A percentile compares a stretch with the other conserved stretches of the same genome.
These are phyloP conservation scores for Xylaria sp. DNA, from an alignment of 2,329 filamentous ascomycete species.

Conservation along the genomic window DNA sequence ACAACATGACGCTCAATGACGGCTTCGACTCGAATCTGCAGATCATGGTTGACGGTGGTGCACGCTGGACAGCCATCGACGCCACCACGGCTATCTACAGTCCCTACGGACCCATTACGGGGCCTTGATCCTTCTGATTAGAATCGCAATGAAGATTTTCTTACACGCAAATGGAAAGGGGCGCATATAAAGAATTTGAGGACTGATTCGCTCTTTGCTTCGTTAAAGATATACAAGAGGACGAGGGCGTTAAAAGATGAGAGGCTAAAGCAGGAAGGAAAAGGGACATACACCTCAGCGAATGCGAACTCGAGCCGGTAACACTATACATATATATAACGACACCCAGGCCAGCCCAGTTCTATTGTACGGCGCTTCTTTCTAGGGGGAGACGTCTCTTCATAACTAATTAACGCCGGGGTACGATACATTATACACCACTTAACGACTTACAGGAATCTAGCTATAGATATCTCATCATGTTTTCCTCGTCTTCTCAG, in stretches of 20 bases:
- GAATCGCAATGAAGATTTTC: neutral
- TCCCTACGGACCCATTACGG: conserved; percentile 40
- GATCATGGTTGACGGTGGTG: conserved; percentile 56
- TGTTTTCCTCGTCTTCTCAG: neutral
- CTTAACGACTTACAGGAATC: neutral
- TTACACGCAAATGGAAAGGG: neutral
- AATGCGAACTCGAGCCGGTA: neutral
- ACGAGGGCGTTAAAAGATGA: neutral
- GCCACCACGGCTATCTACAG: conserved; percentile 44
- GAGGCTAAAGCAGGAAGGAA: neutral
- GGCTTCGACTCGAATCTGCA: conserved; percentile 61
- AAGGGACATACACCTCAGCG: neutral
- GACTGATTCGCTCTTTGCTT: neutral
- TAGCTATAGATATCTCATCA: neutral
- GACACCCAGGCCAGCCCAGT: neutral
- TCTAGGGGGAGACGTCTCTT: neutral
- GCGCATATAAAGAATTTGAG: neutral
- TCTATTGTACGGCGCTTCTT: too few relatives aligned
- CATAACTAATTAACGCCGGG: neutral
- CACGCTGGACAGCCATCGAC: conserved; percentile 44
- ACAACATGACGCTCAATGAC: conserved; percentile 52
- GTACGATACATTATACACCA: conserved; percentile 1
- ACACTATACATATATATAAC: too few relatives aligned
- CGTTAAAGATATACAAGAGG: neutral
- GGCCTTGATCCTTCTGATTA: conserved; percentile 15